Conservation (phyloP, 805 yeast genomes). For the Kockiozyma suomiensis region DNA sequence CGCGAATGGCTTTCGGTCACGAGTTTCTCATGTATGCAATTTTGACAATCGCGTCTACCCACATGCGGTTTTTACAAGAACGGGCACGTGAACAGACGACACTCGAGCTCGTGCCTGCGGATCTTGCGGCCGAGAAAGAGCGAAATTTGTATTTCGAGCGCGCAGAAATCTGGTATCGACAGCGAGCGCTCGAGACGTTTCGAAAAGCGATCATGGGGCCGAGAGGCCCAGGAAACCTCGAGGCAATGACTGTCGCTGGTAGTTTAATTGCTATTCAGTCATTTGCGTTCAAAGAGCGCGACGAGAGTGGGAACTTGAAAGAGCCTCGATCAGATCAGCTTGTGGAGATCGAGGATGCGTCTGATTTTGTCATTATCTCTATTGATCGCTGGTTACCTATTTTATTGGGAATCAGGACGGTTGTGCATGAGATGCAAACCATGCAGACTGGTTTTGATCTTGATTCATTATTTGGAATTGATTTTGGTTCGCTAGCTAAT, state of each 20-base stretch:
- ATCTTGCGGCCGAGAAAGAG: slow-evolving; percentile 4
- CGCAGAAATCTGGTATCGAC: slow-evolving; percentile 34
- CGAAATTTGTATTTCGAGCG: slow-evolving; percentile 28
- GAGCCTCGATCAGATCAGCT: neutral
- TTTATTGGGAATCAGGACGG: slow-evolving; percentile 30
- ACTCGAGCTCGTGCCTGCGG: neutral
- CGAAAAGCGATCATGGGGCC: slow-evolving; percentile 29
- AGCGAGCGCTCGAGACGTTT: slow-evolving; percentile 34
- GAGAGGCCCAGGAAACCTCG: slow-evolving; percentile 23
- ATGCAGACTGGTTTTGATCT: slow-evolving; percentile 27
- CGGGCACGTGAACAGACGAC: neutral
- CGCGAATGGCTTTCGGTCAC: slow-evolving; percentile 30
- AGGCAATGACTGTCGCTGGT: slow-evolving; percentile 33
- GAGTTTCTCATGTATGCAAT: slow-evolving; percentile 34
- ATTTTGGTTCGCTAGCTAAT: slow-evolving; percentile 19
- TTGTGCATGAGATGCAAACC: slow-evolving; percentile 31
- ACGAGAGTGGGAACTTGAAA: neutral
- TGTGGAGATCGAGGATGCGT: neutral
- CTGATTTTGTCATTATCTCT: slow-evolving; percentile 12
- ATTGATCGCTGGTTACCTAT: slow-evolving; percentile 33
- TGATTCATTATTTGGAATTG: slow-evolving; percentile 30
- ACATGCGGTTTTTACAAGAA: slow-evolving; percentile 22
- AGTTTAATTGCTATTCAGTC: slow-evolving; percentile 33
- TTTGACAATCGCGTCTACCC: slow-evolving; percentile 33
- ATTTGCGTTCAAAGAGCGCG: slow-evolving; percentile 30